Evolutionary conservation across 192 early-diverging fungal genomes (phyloP), one percentile per base, ranked within the genome.

Genomic region (Rhizophagus sp.): DNA sequence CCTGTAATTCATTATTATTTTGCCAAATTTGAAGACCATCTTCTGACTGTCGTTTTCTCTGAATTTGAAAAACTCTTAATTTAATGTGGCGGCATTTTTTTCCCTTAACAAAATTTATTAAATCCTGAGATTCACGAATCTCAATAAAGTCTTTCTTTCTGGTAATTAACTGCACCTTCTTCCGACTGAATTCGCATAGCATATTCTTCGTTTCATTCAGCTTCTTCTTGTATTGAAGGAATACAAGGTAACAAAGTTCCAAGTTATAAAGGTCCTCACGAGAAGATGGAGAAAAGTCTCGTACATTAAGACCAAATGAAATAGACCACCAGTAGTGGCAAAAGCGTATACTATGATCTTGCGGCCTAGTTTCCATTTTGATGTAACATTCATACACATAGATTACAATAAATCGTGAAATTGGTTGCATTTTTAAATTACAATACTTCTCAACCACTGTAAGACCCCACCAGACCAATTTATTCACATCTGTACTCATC

Each of bases 221-320:
- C 34, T 76, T 76, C 75, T 64, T 76, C 24, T 73, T 73, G 71
- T 73, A 73, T 73, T 73, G 50, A 25, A 62, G 64, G 39, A 76
- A 76, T 64, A 76, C 39, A 76, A 63, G 75, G 33, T 76, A 76
- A 24, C 19, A 24, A 62, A 76, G 62, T 76, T 76, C 62, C 30
- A 76, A 39, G 27, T 63, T 76, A 64, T 76, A 62, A 63, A 76
- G 62, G 34, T 76, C 75, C 39, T 76, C 61, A 63, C 44, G 10
- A 44, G 44, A 44, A 44, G 44, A 44, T 44, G 44, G 62, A 73
- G 61, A 47, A 65, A 80, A 64, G 79, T 57, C 50, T 80, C 34
- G 52, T 80, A 65, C 64, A 80, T 73, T 73, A 80, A n/a, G 61
- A 80, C 50, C 79, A 80, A 80, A 80, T 80, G 79, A 74, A 80